Evolutionary conservation across 2,329 filamentous ascomycete species (phyloP).

Genomic region (Colletotrichum gloeosporioides): DNA sequence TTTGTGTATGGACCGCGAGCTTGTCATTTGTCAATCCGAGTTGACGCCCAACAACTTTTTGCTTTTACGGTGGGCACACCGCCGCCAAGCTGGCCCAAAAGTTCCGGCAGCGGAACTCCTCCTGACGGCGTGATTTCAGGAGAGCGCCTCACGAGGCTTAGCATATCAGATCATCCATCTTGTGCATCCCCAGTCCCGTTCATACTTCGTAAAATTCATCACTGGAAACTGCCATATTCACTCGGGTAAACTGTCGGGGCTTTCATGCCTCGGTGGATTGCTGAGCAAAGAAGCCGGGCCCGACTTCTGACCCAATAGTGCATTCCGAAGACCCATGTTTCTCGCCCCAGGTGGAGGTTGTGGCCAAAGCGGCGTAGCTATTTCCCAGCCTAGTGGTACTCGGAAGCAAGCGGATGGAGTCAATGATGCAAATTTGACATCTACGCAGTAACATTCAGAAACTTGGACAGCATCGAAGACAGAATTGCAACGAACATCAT

Average conservation of each 20-base stretch:
- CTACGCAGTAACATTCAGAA: too few species aligned
- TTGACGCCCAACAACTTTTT: neutral
- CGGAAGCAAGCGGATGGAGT: neutral
- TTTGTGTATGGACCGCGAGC: neutral
- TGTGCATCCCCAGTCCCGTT: neutral
- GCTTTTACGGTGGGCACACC: neutral
- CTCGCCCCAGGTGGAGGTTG: neutral
- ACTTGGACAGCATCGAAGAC: too few species aligned
- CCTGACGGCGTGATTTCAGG: neutral
- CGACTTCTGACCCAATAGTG: neutral
- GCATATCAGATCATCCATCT: neutral
- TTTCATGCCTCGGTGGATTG: neutral
- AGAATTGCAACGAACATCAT: too few species aligned
- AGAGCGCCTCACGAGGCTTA: neutral
- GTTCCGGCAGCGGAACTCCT: slow-evolving; percentile 15
- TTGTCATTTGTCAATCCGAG: slow-evolving; percentile 11
- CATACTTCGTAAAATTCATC: neutral
- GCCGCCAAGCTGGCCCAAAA: slow-evolving; percentile 1
- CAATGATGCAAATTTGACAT: too few species aligned
- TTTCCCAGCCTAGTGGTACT: neutral
- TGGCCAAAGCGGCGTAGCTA: neutral
- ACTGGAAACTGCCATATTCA: neutral
- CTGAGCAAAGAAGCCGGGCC: neutral
- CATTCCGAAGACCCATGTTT: neutral
- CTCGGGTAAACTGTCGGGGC: fast-evolving